Evolutionary conservation across 208 protist genomes (phyloP), one percentile per base, ranked within the genome.

Genomic region (Trypanosoma platydactyli): DNA sequence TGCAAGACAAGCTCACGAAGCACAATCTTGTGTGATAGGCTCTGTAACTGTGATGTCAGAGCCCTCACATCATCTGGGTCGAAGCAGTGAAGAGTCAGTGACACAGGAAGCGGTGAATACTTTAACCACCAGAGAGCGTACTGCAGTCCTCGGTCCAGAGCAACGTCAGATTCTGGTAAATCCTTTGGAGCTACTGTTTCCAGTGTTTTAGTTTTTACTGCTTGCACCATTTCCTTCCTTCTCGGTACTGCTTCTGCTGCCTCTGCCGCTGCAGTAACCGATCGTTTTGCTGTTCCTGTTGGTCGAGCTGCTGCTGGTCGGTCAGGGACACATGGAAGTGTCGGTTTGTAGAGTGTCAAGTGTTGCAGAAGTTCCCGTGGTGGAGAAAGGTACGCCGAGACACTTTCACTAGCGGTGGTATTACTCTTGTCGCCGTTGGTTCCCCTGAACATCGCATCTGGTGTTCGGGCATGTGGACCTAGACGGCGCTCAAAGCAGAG

Each of bases 41-140:
- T 48, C 25, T 58, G 40, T 18, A 60, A 44, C 42, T 60, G 53
- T 20, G 51, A 16, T 27, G 62, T 58, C 30, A 88, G 20, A 25
- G 55, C 50, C 44, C 64, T 49, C 15, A 81, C 42, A 44, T 88
- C 70, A 0, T 64, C 53, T 29, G 71, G 42, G 18, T 42, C 45
- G 59, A 83, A 88, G 50, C 71, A 44, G 52, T 71, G 41, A 5
- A 88, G 54, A 45, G 57, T 78, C 60, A 88, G 51, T 24, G 82
- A 81, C 22, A 88, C 61, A 6, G 73, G 68, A 56, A 82, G 63
- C 24, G 48, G 25, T 9, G 54, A 59, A 0, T 46, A 45, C n/a
- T 69, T 61, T 40, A 88, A 18, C 82, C 82, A 88, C 82, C 82
- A 88, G 46, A 81, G 22, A 30, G 82, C 67, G 6, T 60, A 57